These are phyloP conservation scores for Phialocephala subalpina DNA, from an alignment of 2,329 filamentous ascomycete species.

Conservation along the genomic window DNA sequence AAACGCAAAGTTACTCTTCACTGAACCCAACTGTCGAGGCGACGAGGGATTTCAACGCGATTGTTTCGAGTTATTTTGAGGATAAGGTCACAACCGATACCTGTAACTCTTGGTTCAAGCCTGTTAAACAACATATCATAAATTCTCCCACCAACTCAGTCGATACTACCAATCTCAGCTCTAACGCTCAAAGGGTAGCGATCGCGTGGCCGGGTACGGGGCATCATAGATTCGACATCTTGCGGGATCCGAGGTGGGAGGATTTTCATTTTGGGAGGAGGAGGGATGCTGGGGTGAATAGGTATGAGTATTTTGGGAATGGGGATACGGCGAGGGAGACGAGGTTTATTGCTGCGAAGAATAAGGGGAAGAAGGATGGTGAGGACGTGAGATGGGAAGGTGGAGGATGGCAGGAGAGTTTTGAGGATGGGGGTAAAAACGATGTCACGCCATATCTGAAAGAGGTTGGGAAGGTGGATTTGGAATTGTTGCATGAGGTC, in stretches of 20 bases:
- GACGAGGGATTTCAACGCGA: neutral
- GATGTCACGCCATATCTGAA: neutral
- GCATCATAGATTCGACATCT: neutral
- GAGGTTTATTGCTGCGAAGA: neutral
- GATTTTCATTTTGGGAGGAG: neutral
- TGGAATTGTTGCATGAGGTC: neutral
- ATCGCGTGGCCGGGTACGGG: neutral
- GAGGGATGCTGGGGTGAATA: neutral
- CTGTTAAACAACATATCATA: neutral
- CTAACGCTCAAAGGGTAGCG: neutral
- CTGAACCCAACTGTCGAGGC: neutral
- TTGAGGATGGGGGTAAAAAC: neutral
- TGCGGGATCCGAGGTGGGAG: neutral
- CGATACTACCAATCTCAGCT: neutral
- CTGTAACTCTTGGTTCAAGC: neutral
- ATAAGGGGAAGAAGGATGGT: neutral
- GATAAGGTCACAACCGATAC: neutral
- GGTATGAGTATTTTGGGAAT: slow-evolving; percentile 1
- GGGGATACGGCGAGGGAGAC: neutral
- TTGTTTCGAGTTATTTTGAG: neutral
- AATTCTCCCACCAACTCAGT: neutral
- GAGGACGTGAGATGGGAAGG: neutral
- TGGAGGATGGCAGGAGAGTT: neutral
- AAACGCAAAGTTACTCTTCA: neutral
- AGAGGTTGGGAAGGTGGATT: neutral